phyloP scores from a whole-genome alignment of 179 eudicot genomes.

The Nepenthes alata region DNA sequence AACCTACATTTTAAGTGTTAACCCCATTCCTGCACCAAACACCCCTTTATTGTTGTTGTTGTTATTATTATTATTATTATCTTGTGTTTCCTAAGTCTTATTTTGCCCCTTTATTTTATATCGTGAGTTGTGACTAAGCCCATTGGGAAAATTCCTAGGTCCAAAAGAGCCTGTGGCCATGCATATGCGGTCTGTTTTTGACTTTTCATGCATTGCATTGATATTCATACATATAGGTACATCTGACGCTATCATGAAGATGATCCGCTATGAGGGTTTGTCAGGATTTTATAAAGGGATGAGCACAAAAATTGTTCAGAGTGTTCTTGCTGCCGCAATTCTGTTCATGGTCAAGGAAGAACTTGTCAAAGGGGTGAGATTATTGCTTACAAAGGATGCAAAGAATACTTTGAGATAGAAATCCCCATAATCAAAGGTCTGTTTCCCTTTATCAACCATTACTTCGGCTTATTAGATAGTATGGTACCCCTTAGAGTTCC shows the following conservation, averaged over 20 bases:
- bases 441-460: not conserved
- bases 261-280: conserved; percentile 68
- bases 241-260: conserved; percentile 72
- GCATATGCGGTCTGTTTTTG: not conserved
- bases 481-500: too few species aligned
- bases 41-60: too few species aligned
- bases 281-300: conserved; percentile 88
- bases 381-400: conserved; percentile 44
- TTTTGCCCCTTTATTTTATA: too few species aligned
- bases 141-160: too few species aligned
- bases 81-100: too few species aligned
- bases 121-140: too few species aligned
- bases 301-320: conserved; percentile 90
- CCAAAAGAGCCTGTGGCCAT: not conserved
- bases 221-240: conserved; percentile 42
- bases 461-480: too few species aligned
- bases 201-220: too few species aligned
- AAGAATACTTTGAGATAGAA: conserved; percentile 21
- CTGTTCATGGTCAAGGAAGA: conserved; percentile 96
- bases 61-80: too few species aligned
- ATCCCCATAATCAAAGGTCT: conserved; percentile 9
- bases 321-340: conserved; percentile 92
- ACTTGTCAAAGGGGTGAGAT: conserved; percentile 52
- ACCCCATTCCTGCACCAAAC: too few species aligned
- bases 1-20: too few species aligned